Base-by-base conservation (phyloP, 73 alveolate species). In the Stentor roeselii region DNA sequence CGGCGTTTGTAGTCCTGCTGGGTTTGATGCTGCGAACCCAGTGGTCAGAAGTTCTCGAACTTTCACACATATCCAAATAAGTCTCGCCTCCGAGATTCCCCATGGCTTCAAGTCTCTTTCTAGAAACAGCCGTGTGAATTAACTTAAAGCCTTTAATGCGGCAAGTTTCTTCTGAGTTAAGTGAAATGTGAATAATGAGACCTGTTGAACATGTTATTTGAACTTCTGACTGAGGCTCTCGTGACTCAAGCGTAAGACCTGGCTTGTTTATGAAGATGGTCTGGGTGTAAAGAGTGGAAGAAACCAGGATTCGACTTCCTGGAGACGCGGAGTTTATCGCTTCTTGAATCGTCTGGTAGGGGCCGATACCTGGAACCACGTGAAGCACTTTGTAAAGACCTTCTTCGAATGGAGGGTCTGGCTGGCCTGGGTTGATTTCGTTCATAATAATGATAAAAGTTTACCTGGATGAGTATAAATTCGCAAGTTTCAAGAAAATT, bases 401-500 rank as follows among this genome's bases (percentile, higher is more conserved):
- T 32, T 67, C 80, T 67, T 67, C 80, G 37, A 67, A 67, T 67
- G 80, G 80, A 67, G 80, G 80, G 42, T 67, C 80, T 14, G 80
- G 80, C 37, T 67, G 80, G 80, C 80, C 80, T 21, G 80, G 80
- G 41, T 67, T 67, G 50, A 67, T 0, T 21, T 67, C 80, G 42
- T 27, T 21, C 37, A 34, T 67, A 30, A 30, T 67, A 21, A 27
- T 67, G 41, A 21, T 14, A 67, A 67, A 67, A 67, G 11, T n/a
- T 67, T 21, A 50, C 67, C n/a, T n/a, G n/a, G n/a, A n/a, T n/a
- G n/a, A n/a, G n/a, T n/a, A n/a, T n/a, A n/a, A n/a, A n/a, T n/a
- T n/a, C n/a, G n/a, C n/a, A n/a, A n/a, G n/a, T n/a, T n/a, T n/a
- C n/a, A n/a, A n/a, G n/a, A n/a, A n/a, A n/a, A n/a, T n/a, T n/a